Conservation (phyloP, 2,329 filamentous ascomycete genomes). For the Aspergillus awamori region DNA sequence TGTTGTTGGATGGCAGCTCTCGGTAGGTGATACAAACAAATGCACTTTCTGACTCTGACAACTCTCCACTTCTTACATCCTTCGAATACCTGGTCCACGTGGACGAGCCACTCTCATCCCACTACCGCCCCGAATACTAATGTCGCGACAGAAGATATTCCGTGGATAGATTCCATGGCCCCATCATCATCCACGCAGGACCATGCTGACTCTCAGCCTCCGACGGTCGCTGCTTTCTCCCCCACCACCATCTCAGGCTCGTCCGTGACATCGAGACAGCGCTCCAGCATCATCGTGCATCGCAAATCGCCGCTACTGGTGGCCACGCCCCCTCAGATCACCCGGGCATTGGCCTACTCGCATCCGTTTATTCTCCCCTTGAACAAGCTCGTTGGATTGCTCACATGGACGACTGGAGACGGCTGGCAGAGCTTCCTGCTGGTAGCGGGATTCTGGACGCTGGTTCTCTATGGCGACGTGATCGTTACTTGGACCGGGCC, state of each 20-base stretch:
- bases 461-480: constrained; percentile 81
- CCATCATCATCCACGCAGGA: constrained; percentile 44
- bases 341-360: constrained; percentile 89
- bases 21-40: constrained; percentile 38
- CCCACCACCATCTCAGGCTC: constrained; percentile 74
- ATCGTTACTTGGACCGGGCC: constrained; percentile 83
- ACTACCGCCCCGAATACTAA: constrained; percentile 25
- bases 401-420: constrained; percentile 93
- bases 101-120: background rate
- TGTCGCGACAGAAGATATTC: constrained; percentile 45
- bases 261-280: constrained; percentile 70
- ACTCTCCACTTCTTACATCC: background rate
- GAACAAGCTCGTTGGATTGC: constrained; percentile 78
- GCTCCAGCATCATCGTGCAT: constrained; percentile 91
- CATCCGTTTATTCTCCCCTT: constrained; percentile 90
- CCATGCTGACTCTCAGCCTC: constrained; percentile 54
- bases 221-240: constrained; percentile 88
- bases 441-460: constrained; percentile 81
- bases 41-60: background rate
- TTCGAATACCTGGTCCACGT: background rate
- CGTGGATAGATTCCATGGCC: constrained; percentile 59
- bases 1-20: constrained; percentile 57
- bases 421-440: constrained; percentile 97
- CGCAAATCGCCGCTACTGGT: constrained; percentile 93
- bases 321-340: constrained; percentile 92